These are phyloP conservation scores for Leishmania guyanensis DNA, from an alignment of 208 protist genomes.

Conservation along the genomic window DNA sequence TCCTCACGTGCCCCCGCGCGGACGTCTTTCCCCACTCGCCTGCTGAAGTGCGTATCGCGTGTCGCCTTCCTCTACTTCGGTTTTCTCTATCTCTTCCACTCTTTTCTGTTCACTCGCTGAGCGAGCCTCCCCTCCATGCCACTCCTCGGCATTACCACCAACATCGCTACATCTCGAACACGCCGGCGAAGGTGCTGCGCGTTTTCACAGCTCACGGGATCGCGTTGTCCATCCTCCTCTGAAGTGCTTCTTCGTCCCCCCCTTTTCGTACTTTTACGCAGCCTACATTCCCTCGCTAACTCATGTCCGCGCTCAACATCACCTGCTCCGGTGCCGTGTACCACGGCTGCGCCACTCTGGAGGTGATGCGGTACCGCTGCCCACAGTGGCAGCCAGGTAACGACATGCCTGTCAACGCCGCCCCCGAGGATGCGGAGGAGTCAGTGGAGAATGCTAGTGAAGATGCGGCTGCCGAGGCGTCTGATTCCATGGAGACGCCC, in stretches of 20 bases:
- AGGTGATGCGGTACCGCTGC: constrained; percentile 76
- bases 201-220: background rate
- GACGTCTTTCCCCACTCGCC: background rate
- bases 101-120: background rate
- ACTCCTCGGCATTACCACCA: background rate
- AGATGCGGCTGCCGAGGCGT: constrained; percentile 18
- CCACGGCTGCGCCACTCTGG: constrained; percentile 51
- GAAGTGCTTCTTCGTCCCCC: background rate
- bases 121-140: background rate
- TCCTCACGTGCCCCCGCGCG: background rate
- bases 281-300: background rate
- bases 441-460: constrained; percentile 23
- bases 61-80: background rate
- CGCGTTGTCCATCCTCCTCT: background rate
- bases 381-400: constrained; percentile 70
- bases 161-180: background rate
- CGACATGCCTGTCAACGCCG: constrained; percentile 38
- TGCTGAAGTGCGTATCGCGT: background rate
- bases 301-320: constrained; percentile 78
- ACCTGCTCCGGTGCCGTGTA: constrained; percentile 74
- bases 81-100: background rate
- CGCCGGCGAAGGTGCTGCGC: background rate
- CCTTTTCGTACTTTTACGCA: background rate
- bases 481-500: background rate
- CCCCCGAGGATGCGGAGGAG: constrained; percentile 34